Evolutionary conservation across 2,329 filamentous ascomycete genomes (phyloP), one percentile per base, ranked within the genome.

Genomic region (Curvularia lunata): DNA sequence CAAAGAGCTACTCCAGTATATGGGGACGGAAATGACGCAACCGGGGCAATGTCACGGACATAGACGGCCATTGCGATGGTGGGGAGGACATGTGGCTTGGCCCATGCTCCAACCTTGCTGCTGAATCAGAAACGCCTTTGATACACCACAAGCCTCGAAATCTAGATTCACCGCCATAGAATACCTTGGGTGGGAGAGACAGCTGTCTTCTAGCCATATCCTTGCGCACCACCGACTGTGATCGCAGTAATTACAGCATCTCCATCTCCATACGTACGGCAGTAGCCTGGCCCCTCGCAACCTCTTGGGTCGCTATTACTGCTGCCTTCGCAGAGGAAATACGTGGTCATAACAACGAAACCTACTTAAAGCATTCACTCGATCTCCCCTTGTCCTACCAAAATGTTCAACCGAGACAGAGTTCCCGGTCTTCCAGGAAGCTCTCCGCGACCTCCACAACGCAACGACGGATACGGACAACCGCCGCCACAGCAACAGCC

Each of bases 361-460:
- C 9, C 18, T 27, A 25, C 8, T 19, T 25, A 27, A 25, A 48
- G 5, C 47, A 19, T 10, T 27, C 9, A 3, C 34, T 32, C n/a
- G 27, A 32, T 28, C 30, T 8, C 7, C 28, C n/a, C 16, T 40
- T n/a, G n/a, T n/a, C 18, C 9, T 19, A 45, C 23, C 54, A 57
- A 54, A 12, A 86, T 86, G 84, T 86, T 86, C 71, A 86, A 85
- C 71, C 82, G 84, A 62, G 81, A 81, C 69, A 82, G 83, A 58
- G 71, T 82, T n/a, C 77, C 78, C 40, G 78, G 79, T 7, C 28
- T 84, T 80, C 67, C 78, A 56, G 73, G 78, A 50, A 75, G 76
- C 50, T 74, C 77, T 42, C 77, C 77, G 23, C 77, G 78, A 30
- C 77, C 77, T 37, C 75, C 76, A 28, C 75, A 73, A 32, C 78